Evolutionary conservation across 2,329 filamentous ascomycete genomes (phyloP).

Genomic region (Gliomastix tumulicola): DNA sequence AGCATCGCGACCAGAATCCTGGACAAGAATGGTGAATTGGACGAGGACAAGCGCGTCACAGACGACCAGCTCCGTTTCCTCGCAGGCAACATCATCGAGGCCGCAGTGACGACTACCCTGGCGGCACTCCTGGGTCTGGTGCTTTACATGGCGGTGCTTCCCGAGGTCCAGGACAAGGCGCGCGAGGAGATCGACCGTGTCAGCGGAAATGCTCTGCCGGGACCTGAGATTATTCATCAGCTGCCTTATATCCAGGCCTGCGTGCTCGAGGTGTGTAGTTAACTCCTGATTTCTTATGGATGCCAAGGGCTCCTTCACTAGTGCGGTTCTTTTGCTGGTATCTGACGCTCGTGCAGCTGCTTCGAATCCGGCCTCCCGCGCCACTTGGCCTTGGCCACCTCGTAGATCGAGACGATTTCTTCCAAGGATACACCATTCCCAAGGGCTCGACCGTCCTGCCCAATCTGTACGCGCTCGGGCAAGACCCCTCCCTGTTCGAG

Average conservation of each 20-base stretch:
- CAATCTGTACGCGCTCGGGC: slow-evolving; percentile 1
- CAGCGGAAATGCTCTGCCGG: slow-evolving; percentile 13
- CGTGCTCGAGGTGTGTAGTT: neutral
- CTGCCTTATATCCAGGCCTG: slow-evolving; percentile 5
- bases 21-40: neutral
- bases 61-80: neutral
- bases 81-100: neutral
- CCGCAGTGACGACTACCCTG: neutral
- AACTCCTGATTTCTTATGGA: no score
- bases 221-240: slow-evolving; percentile 11
- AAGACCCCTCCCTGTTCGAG: slow-evolving; percentile 9
- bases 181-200: slow-evolving; percentile 18
- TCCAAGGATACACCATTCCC: slow-evolving; percentile 28
- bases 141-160: slow-evolving; percentile 2
- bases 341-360: no score
- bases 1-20: neutral
- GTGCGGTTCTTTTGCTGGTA: neutral
- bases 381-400: neutral
- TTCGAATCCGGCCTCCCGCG: neutral
- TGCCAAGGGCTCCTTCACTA: no score
- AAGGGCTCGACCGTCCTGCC: slow-evolving; percentile 45
- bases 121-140: slow-evolving; percentile 1
- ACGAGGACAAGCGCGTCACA: neutral
- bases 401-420: slow-evolving; percentile 1
- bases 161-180: slow-evolving; percentile 12